Evolutionary conservation across 148 eudicot species (phyloP).

Genomic region (Amaranthus palmeri): DNA sequence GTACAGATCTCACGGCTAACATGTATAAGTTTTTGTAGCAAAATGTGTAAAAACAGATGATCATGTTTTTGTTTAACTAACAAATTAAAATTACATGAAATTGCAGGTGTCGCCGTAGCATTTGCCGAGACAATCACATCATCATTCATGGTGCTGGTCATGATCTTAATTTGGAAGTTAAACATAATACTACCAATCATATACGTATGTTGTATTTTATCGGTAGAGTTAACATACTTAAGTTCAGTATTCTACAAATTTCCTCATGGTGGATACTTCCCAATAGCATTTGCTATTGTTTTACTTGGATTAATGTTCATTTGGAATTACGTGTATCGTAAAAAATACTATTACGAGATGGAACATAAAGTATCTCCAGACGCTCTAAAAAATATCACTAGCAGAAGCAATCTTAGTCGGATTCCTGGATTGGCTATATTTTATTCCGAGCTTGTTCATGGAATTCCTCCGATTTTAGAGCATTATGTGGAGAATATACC

Average conservation of each 20-base stretch:
- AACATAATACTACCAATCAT: conserved; percentile 31
- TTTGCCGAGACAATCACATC: conserved; percentile 66
- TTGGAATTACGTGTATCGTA: conserved; percentile 58
- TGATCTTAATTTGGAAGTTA: conserved; percentile 70
- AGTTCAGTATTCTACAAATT: conserved; percentile 72
- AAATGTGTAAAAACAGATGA: too few species aligned
- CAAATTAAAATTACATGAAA: background rate
- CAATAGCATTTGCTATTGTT: conserved; percentile 42
- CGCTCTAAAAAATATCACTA: conserved; percentile 35
- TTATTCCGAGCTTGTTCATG: conserved; percentile 75
- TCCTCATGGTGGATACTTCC: conserved; percentile 63
- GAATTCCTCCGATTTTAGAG: conserved; percentile 77
- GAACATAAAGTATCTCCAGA: conserved; percentile 56
- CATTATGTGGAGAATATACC: conserved; percentile 65
- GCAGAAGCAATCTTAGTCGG: conserved; percentile 23
- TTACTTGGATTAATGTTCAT: conserved; percentile 51
- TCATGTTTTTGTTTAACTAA: too few species aligned
- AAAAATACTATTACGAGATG: conserved; percentile 57
- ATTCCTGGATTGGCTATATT: conserved; percentile 63
- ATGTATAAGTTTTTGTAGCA: too few species aligned
- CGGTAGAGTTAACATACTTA: conserved; percentile 42
- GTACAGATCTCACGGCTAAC: too few species aligned
- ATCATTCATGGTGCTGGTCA: conserved; percentile 40
- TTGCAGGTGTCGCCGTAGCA: conserved; percentile 63
- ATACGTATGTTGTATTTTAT: conserved; percentile 38